Conservation (phyloP, 306 rosid species). For the Sesbania bispinosa region DNA sequence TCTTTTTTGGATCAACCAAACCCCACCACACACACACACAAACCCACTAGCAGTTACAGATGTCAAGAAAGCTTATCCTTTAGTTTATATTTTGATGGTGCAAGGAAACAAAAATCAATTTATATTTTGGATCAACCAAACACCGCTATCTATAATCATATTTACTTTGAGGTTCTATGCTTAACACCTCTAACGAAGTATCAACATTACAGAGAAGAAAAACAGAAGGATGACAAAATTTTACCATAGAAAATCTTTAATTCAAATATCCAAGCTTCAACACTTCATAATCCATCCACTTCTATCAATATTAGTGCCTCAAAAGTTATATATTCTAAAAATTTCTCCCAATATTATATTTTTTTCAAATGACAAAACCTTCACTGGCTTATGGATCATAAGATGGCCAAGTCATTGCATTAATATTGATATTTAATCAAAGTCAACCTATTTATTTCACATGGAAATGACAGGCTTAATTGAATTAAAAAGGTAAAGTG, state of each 20-base stretch:
- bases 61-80: no score
- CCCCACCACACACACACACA: no score
- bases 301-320: neutral
- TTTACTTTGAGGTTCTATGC: no score
- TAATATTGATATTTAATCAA: neutral
- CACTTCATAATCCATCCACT: neutral
- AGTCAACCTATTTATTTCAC: neutral
- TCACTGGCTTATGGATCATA: neutral
- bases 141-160: no score
- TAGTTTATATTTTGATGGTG: no score
- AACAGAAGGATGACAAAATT: neutral
- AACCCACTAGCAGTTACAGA: no score
- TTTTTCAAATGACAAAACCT: neutral
- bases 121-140: no score
- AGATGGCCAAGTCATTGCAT: neutral
- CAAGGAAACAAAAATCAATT: no score
- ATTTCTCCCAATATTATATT: neutral
- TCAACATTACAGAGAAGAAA: neutral
- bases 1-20: no score
- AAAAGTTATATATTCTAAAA: neutral
- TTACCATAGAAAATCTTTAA: neutral
- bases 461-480: neutral
- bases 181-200: no score
- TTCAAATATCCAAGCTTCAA: no score
- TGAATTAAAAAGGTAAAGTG: neutral